These are phyloP conservation scores for Aspergillus caelatus DNA, from an alignment of 2,329 filamentous ascomycete species.

Conservation along the genomic window DNA sequence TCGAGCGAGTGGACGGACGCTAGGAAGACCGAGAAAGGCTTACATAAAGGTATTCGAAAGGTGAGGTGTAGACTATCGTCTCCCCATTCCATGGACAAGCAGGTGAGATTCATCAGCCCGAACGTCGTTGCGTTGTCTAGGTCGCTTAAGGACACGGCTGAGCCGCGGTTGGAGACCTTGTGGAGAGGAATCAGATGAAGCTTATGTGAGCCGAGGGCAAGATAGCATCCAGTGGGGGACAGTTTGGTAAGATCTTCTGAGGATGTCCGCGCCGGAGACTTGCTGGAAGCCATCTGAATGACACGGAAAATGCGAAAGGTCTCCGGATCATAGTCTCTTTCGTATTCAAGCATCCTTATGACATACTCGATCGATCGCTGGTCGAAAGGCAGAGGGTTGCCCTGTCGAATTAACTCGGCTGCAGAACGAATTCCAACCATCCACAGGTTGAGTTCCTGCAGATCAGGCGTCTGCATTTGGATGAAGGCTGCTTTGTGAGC, in stretches of 20 bases:
- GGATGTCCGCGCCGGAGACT: conserved; percentile 59
- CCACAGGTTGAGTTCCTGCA: conserved; percentile 68
- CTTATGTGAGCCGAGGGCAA: conserved; percentile 70
- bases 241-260: conserved; percentile 69
- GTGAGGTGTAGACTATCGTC: conserved; percentile 70
- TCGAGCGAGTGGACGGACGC: conserved; percentile 67
- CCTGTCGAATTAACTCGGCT: conserved; percentile 57
- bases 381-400: conserved; percentile 58
- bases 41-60: conserved; percentile 62
- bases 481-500: conserved; percentile 62
- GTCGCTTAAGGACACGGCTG: conserved; percentile 57
- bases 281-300: conserved; percentile 63
- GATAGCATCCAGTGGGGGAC: conserved; percentile 66
- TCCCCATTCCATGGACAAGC: conserved; percentile 60
- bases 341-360: conserved; percentile 63
- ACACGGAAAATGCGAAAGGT: conserved; percentile 71
- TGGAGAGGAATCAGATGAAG: conserved; percentile 69
- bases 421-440: conserved; percentile 63
- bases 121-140: conserved; percentile 57
- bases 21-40: conserved; percentile 59
- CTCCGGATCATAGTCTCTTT: conserved; percentile 68
- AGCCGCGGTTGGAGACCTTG: conserved; percentile 57
- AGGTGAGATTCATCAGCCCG: conserved; percentile 65
- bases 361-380: conserved; percentile 64
- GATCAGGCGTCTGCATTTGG: conserved; percentile 65